Conservation (phyloP, 2,329 filamentous ascomycete genomes). For the Fusarium incarnatum region DNA sequence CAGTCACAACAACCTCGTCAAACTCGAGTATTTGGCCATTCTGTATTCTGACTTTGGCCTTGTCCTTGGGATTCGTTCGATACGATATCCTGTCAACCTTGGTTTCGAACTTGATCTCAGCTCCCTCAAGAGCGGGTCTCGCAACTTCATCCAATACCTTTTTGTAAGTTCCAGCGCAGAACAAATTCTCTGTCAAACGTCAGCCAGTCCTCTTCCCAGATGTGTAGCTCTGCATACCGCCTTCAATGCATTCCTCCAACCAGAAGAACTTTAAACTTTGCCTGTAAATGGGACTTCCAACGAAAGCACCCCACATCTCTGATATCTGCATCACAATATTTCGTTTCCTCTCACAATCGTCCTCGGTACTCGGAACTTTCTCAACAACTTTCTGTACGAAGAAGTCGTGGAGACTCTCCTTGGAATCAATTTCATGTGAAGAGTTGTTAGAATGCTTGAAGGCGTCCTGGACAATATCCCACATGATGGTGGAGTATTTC, state of each 20-base stretch:
- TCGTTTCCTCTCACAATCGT: conserved; percentile 56
- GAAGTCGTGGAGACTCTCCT: conserved; percentile 66
- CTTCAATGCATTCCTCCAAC: conserved; percentile 82
- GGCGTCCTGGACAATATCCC: conserved; percentile 75
- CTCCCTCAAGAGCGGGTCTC: conserved; percentile 65
- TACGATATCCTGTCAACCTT: conserved; percentile 59
- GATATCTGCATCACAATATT: conserved; percentile 63
- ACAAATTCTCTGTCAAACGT: conserved; percentile 64
- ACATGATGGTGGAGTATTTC: conserved; percentile 66
- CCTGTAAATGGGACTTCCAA: conserved; percentile 71
- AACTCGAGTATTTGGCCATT: conserved; percentile 63
- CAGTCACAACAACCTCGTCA: conserved; percentile 76
- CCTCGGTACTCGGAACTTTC: conserved; percentile 60
- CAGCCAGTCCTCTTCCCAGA: not conserved
- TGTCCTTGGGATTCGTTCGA: conserved; percentile 45
- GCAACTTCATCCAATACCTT: conserved; percentile 69
- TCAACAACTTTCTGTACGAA: conserved; percentile 59
- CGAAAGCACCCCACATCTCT: conserved; percentile 77
- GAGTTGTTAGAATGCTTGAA: conserved; percentile 74
- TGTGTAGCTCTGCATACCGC: conserved; percentile 57
- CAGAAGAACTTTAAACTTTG: conserved; percentile 83
- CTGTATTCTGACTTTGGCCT: conserved; percentile 59
- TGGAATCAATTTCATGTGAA: conserved; percentile 59
- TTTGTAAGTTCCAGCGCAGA: conserved; percentile 69
- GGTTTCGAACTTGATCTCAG: conserved; percentile 64